phyloP scores from a whole-genome alignment of 331 rosid species.

The Prunus yedoensis region DNA sequence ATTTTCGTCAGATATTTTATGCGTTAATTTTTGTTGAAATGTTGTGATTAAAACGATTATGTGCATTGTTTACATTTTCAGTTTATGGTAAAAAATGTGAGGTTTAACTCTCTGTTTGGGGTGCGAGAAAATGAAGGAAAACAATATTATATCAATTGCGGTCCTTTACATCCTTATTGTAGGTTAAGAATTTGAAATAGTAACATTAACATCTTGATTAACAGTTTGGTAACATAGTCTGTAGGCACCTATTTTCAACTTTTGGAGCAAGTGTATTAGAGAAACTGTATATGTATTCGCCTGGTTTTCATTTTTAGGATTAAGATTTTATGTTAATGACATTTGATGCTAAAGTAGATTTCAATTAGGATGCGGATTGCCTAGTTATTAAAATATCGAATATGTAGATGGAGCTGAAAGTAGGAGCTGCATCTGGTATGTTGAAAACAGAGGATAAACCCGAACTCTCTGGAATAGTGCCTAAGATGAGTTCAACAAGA shows the following conservation, averaged over 20 bases:
- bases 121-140: background rate
- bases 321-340: background rate
- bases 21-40: background rate
- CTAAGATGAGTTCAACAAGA: background rate
- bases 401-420: background rate
- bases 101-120: background rate
- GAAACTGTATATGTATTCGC: no score
- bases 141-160: background rate
- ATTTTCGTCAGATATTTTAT: background rate
- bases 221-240: background rate
- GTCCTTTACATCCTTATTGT: background rate
- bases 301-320: no score
- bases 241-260: background rate
- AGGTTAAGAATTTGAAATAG: background rate
- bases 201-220: background rate
- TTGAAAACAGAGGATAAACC: background rate
- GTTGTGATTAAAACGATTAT: background rate
- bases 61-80: background rate
- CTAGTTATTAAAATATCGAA: background rate
- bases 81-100: background rate
- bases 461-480: background rate
- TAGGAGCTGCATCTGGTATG: background rate
- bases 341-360: background rate
- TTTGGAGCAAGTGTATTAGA: background rate
- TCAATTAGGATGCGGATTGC: background rate